Base-by-base conservation (phyloP, 106 monocot genomes). In the Dendrobium catenatum region DNA sequence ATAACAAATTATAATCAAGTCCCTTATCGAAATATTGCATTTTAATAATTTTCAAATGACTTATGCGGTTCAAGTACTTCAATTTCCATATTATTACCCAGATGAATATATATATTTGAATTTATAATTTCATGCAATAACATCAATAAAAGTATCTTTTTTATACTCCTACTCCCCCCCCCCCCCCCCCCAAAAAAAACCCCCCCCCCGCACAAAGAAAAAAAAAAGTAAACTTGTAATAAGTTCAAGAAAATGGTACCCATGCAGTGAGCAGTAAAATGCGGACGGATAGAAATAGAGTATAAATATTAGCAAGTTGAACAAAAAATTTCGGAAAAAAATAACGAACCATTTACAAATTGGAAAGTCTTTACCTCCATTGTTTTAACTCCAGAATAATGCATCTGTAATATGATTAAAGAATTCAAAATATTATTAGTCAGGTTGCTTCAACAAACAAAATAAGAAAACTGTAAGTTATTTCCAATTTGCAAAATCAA, bases 351-450 rank as follows among this genome's bases (percentile, higher is more conserved):
- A 6, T 70, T 15, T 15, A 40, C 26, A 55, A 80, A 54, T 66
- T 55, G 48, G 42, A 77, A 46, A 13, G 27, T 2, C 19, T 19
- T 82, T 85, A 94, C 91, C 91, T 94, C 94, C 66, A 86, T 73
- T 29, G 78, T 86, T 86, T 67, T 83, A 72, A 94, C 82, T 74
- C 86, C 87, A 44, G 47, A 24, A 79, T 88, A 85, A 81, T 88
- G 84, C 79, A 82, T 88, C 94, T 92, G 92, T 46, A 43, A 33
- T 26, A 68, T 27, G 26, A 70, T 29, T 74, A 84, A 79, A 37
- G 19, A 77, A 26, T 24, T 56, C 16, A 72, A 78, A 44, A 78
- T 31, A 20, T 51, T 10, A 70, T 61, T 42, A 55, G 24, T 24
- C 75, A 18, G 64, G 40, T 66, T 84, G 31, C 16, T 55, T 82